Evolutionary conservation across 1,139 yeast species (phyloP).

Genomic region (Suhomyces guaymorum): DNA sequence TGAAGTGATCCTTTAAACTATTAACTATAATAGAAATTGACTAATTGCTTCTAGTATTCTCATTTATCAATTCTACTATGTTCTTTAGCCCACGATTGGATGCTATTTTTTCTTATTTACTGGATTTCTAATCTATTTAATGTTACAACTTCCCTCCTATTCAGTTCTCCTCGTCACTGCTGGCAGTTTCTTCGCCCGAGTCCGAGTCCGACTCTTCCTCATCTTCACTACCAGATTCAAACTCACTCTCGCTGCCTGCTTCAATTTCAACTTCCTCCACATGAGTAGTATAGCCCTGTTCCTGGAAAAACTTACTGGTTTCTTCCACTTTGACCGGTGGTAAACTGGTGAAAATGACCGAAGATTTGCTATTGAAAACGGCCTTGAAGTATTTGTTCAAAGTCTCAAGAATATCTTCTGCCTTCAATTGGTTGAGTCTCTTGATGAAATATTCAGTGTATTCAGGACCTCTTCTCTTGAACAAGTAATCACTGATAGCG

Average conservation of each 20-base stretch:
- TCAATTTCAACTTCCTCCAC: conserved; percentile 51
- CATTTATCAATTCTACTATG: too few relatives aligned
- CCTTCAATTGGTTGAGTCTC: conserved; percentile 52
- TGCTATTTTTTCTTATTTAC: not conserved
- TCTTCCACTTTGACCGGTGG: conserved; percentile 63
- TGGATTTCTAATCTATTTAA: too few relatives aligned
- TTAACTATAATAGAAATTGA: too few relatives aligned
- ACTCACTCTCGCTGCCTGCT: conserved; percentile 9
- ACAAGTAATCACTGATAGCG: conserved; percentile 64
- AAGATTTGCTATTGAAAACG: conserved; percentile 55
- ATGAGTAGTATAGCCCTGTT: conserved; percentile 60
- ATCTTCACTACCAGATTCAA: conserved; percentile 24
- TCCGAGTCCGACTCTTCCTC: conserved; percentile 14
- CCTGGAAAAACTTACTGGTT: conserved; percentile 48
- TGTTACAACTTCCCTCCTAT: too few relatives aligned
- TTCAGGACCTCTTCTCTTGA: conserved; percentile 70
- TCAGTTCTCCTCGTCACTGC: not conserved
- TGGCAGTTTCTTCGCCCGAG: not conserved
- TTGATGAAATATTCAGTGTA: conserved; percentile 46
- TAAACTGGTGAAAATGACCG: conserved; percentile 69
- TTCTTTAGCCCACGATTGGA: too few relatives aligned
- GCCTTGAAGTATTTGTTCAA: conserved; percentile 62
- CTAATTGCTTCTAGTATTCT: too few relatives aligned
- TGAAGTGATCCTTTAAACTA: too few relatives aligned
- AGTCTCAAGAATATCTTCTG: conserved; percentile 55